Evolutionary conservation across 1,284 basidiomycete genomes (phyloP).

Genomic region (Ustilago loliicola): DNA sequence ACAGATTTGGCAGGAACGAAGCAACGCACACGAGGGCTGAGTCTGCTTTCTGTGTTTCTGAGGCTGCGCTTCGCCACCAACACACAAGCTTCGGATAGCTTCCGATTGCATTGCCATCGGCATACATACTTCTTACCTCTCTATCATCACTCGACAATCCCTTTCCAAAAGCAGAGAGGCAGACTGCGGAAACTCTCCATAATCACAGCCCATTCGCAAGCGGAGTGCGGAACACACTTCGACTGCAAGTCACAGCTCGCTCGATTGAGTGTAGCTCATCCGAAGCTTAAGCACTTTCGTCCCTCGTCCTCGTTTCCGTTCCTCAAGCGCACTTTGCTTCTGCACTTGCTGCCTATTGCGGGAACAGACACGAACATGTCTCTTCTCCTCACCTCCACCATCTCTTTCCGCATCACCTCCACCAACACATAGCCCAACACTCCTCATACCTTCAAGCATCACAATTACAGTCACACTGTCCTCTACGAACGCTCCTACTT

Average conservation of each 20-base stretch:
- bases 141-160: neutral
- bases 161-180: neutral
- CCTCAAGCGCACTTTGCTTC: neutral
- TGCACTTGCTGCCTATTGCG: neutral
- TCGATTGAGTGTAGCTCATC: slow-evolving; percentile 1
- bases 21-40: slow-evolving; percentile 8
- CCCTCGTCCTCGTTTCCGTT: neutral
- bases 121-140: neutral
- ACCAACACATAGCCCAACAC: neutral
- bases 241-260: neutral
- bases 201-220: neutral
- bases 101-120: slow-evolving; percentile 8
- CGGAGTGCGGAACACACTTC: neutral
- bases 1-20: neutral
- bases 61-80: slow-evolving; percentile 10
- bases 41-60: neutral
- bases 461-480: neutral
- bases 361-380: slow-evolving; percentile 11
- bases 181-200: neutral
- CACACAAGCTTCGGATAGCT: slow-evolving; percentile 11
- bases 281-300: neutral
- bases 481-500: neutral
- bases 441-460: neutral
- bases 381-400: slow-evolving; percentile 2
- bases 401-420: neutral